Base-by-base conservation (phyloP, 164 flowering plant genomes). In the Liquidambar formosana region DNA sequence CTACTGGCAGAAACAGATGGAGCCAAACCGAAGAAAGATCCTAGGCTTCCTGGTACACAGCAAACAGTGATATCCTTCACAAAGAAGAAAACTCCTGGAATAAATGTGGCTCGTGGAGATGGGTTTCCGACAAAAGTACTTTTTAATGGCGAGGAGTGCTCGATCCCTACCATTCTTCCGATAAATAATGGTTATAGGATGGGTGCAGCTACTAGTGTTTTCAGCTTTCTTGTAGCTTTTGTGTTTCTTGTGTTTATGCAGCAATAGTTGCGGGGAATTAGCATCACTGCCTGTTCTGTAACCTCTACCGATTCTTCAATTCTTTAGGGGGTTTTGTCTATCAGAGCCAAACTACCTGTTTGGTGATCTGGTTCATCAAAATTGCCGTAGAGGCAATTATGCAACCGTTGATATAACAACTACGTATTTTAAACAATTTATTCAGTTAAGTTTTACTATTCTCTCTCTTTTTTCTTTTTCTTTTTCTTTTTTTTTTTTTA, bases 121-220 rank as follows among this genome's bases (percentile, higher is more conserved):
- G 75, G 75, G 64, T 73, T 73, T 33, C 75, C 75, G 16, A 60
- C 71, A 28, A 73, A 45, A 43, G 66, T 73, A 46, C 46, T 71
- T 26, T 73, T 73, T 53, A 61, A 73, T 10, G 75, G 75, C 11
- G 75, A 66, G 61, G 75, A 73, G 53, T 67, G 71, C 47, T 61
- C 71, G 15, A 28, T 73, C 5, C 71, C 75, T 8, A 26, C 61
- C 46, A 54, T 52, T 9, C 48, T 66, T 46, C 75, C 71, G n/a
- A 61, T 10, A 3, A 66, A 57, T 52, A 52, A n/a, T 58, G 73
- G 60, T 21, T 22, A 21, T 58, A 47, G 56, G 48, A 64, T 54
- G 21, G 23, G 67, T 51, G 27, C 22, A 56, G 59, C 67, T 53
- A 3, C 28, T 27, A 8, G 23, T 23, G 44, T 48, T 60, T 68